A percentile compares a stretch with the other conserved stretches of the same genome.
Conservation (phyloP, 306 rosid genomes). For the Cucumis melo region DNA sequence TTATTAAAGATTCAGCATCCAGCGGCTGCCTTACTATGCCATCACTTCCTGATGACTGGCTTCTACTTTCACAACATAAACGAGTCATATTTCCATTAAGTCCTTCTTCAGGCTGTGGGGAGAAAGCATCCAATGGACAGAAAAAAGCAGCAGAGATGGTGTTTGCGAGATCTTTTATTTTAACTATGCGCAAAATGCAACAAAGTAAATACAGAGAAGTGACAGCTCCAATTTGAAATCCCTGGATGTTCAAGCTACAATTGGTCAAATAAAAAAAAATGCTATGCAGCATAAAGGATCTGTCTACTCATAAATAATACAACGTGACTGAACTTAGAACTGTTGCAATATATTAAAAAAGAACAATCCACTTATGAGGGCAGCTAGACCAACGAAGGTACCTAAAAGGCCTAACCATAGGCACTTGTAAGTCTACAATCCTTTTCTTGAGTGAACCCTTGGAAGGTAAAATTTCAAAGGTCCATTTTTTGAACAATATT, state of each 20-base stretch:
- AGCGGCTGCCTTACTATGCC: constrained; percentile 10
- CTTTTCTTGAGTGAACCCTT: neutral
- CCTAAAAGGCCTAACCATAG: neutral
- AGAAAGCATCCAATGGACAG: constrained; percentile 53
- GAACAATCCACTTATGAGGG: neutral
- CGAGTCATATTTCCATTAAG: constrained; percentile 35
- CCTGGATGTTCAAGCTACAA: constrained; percentile 48
- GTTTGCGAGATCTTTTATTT: constrained; percentile 85
- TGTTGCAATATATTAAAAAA: neutral
- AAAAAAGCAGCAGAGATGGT: constrained; percentile 74
- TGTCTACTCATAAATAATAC: neutral
- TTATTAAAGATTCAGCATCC: constrained; percentile 20
- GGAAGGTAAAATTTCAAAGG: neutral
- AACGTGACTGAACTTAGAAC: neutral
- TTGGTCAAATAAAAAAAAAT: constrained; percentile 25
- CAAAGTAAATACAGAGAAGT: constrained; percentile 80
- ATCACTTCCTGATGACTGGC: constrained; percentile 22
- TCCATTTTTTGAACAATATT: neutral
- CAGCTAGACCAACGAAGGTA: neutral
- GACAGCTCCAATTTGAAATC: constrained; percentile 45
- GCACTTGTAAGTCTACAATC: neutral
- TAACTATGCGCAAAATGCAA: constrained; percentile 77
- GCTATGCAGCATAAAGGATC: neutral
- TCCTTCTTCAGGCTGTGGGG: constrained; percentile 26
- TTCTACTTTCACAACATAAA: constrained; percentile 24